Base-by-base conservation (phyloP, 1,139 yeast genomes). In the Spathaspora jeffriesii region DNA sequence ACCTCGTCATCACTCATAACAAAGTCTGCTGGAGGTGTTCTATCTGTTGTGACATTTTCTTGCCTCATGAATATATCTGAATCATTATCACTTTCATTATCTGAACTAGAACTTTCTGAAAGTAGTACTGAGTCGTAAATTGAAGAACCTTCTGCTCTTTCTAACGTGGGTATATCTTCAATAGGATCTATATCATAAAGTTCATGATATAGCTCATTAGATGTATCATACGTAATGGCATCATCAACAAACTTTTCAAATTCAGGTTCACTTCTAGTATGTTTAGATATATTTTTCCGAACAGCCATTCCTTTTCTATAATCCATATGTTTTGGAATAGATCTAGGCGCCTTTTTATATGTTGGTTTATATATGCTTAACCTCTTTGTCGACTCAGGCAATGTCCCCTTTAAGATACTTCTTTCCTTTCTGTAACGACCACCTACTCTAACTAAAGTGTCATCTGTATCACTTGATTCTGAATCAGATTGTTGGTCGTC, bases 361-460 rank as follows among this genome's bases (percentile, higher is more conserved):
- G 38, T 11, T 15, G 41, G 30, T 23, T 59, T 59, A 47, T 65
- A 70, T n/a, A 65, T 52, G 5, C 61, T 62, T 18, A 70, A 56
- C 46, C 65, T 56, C 57, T 58, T 67, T 17, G 76, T 71, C 1
- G 76, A 71, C 48, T 72, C 78, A 0, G 78, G 78, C 9, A 72
- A 56, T 0, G 68, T 68, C 0, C 78, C 77, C 27, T 62, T 54
- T 13, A 72, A 53, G 4, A 70, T 63, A 42, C 59, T 62, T 43
- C 58, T 64, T 42, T 66, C 67, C 44, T 61, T 68, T 42, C 67
- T 48, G 25, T 54, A 50, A 32, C 64, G 56, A 4, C 76, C 76
- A 1, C 76, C 76, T 2, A 70, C 70, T 34, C 65, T 47, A 3
- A 70, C 65, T 9, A 61, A 46, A 8, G 50, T 30, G 15, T 14